These are phyloP conservation scores for Medicago arabica DNA, from an alignment of 306 rosid genomes.

Conservation along the genomic window DNA sequence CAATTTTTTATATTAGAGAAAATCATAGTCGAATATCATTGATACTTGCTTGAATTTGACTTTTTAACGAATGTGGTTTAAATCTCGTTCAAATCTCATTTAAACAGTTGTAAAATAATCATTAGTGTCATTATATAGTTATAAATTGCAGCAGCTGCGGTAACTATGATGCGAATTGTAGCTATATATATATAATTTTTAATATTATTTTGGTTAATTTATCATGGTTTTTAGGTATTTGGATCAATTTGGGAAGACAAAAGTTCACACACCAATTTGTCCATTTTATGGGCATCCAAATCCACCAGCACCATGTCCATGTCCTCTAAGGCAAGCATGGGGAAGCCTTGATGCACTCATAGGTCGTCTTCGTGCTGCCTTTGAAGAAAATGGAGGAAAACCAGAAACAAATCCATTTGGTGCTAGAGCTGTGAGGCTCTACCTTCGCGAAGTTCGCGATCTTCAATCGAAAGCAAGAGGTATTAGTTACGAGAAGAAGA, in stretches of 20 bases:
- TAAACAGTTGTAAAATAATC: too few relatives aligned
- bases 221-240: constrained; percentile 56
- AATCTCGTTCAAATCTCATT: too few relatives aligned
- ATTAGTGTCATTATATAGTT: too few relatives aligned
- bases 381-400: constrained; percentile 96
- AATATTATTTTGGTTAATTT: neutral
- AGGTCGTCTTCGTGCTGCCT: constrained; percentile 92
- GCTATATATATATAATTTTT: neutral
- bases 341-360: constrained; percentile 97
- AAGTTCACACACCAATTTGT: constrained; percentile 91
- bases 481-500: constrained; percentile 94
- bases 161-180: neutral
- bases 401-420: constrained; percentile 97
- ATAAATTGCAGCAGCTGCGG: too few relatives aligned
- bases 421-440: constrained; percentile 92
- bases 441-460: constrained; percentile 96
- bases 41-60: too few relatives aligned
- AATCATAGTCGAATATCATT: neutral
- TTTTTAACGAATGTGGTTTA: too few relatives aligned
- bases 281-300: constrained; percentile 94
- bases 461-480: constrained; percentile 99
- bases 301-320: constrained; percentile 99
- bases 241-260: constrained; percentile 97
- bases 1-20: neutral
- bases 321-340: constrained; percentile 98